These are phyloP conservation scores for Acorus gramineus DNA, from an alignment of 106 monocot species.

Conservation along the genomic window DNA sequence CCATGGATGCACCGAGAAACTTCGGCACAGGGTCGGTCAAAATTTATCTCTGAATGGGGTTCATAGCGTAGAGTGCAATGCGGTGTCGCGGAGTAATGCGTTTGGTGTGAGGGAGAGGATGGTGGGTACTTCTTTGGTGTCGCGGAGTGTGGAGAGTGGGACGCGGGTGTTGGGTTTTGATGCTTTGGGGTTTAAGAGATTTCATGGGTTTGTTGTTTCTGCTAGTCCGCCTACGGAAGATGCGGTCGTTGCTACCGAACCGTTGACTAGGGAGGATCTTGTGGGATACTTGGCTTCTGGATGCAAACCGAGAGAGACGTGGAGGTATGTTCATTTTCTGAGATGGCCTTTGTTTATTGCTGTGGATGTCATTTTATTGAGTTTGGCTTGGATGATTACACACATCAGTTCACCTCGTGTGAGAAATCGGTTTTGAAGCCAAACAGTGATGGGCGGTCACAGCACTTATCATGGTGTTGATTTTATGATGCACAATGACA, in stretches of 20 bases:
- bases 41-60: too few species aligned
- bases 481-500: too few species aligned
- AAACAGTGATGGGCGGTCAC: too few species aligned
- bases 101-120: conserved; percentile 6
- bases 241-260: conserved; percentile 52
- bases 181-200: conserved; percentile 6
- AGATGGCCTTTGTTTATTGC: neutral
- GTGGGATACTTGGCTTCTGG: conserved; percentile 73
- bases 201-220: conserved; percentile 34
- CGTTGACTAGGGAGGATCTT: conserved; percentile 87
- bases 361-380: neutral
- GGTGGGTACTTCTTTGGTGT: conserved; percentile 6
- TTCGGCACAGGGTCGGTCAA: too few species aligned
- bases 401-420: too few species aligned
- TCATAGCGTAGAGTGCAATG: conserved; percentile 8
- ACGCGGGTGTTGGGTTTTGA: conserved; percentile 7
- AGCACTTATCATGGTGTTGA: too few species aligned
- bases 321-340: conserved; percentile 49
- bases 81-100: neutral
- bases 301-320: conserved; percentile 78
- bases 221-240: conserved; percentile 88
- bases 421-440: too few species aligned
- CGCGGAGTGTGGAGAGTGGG: conserved; percentile 15
- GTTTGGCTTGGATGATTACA: too few species aligned
- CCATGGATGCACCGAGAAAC: too few species aligned